A percentile compares a stretch with the other conserved stretches of the same genome.
phyloP scores from a whole-genome alignment of 2,329 filamentous ascomycete genomes.

The Venturiaceae sp. region DNA sequence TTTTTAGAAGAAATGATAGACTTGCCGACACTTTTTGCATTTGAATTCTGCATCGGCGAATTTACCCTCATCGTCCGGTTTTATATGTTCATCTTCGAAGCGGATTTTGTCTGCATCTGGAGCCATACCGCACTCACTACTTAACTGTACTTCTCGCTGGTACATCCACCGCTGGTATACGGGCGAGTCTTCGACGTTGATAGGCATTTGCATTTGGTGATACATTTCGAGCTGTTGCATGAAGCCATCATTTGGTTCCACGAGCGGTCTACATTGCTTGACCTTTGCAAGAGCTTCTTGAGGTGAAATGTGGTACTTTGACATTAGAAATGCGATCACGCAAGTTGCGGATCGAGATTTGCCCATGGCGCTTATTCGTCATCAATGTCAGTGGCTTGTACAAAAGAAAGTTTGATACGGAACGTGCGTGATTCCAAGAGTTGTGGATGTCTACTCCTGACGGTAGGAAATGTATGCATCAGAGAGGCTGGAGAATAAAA shows the following conservation, averaged over 20 bases:
- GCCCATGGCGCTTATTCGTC: slow-evolving; percentile 70
- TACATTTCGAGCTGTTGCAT: slow-evolving; percentile 82
- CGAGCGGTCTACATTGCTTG: slow-evolving; percentile 61
- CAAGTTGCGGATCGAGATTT: slow-evolving; percentile 86
- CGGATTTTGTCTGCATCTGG: slow-evolving; percentile 66
- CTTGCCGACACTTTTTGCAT: slow-evolving; percentile 83
- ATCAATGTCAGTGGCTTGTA: background rate
- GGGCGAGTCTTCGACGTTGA: slow-evolving; percentile 56
- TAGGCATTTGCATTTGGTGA: slow-evolving; percentile 76
- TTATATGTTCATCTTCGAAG: slow-evolving; percentile 62
- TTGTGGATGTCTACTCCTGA: background rate
- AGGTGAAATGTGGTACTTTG: slow-evolving; percentile 39
- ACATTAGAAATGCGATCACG: slow-evolving; percentile 75
- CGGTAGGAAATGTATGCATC: background rate
- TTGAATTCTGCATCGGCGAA: slow-evolving; percentile 52
- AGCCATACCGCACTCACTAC: slow-evolving; percentile 65
- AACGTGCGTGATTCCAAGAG: too few relatives aligned
- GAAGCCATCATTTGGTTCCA: slow-evolving; percentile 86
- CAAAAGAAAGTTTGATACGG: background rate
- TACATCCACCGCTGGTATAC: slow-evolving; percentile 75
- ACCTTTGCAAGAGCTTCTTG: slow-evolving; percentile 62
- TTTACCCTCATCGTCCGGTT: slow-evolving; percentile 11
- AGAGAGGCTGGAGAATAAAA: background rate
- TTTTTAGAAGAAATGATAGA: background rate
- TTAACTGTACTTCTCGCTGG: slow-evolving; percentile 53